phyloP scores from a whole-genome alignment of 371 early-diverging fungal genomes.

The Mortierella sp. region DNA sequence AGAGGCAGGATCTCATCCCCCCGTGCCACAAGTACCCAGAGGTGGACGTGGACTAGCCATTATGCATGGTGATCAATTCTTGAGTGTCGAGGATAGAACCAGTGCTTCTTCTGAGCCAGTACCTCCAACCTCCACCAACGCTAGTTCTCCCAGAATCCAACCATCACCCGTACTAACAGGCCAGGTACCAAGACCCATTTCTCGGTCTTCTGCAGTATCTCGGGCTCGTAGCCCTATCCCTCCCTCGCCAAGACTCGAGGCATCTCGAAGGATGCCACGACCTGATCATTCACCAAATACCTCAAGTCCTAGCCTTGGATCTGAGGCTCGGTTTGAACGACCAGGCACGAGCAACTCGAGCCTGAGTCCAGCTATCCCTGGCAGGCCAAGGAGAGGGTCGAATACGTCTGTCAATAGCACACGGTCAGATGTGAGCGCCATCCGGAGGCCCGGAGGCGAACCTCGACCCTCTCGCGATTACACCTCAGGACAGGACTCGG shows the following conservation, averaged over 20 bases:
- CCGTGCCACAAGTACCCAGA: no score
- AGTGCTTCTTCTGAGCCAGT: no score
- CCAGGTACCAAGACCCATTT: conserved; percentile 1
- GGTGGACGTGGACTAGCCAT: no score
- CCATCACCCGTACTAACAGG: background rate
- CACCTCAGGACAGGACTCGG: conserved; percentile 7
- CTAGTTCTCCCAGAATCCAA: background rate
- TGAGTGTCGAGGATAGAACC: no score
- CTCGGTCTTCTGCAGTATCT: conserved; percentile 10
- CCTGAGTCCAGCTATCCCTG: conserved; percentile 8
- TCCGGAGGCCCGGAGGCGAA: background rate
- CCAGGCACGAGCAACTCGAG: background rate
- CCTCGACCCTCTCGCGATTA: conserved; percentile 6
- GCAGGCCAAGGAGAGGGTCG: conserved; percentile 25
- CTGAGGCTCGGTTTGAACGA: conserved; percentile 9
- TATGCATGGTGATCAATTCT: no score
- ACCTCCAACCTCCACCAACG: no score
- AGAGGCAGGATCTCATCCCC: no score
- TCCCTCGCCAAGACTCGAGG: conserved; percentile 25
- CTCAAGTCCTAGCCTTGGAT: conserved; percentile 11
- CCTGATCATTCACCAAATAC: conserved; percentile 11
- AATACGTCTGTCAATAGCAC: conserved; percentile 9
- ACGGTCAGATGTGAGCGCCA: background rate
- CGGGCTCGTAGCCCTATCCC: conserved; percentile 20
- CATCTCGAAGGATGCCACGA: conserved; percentile 18